These are phyloP conservation scores for Micromonas commoda DNA, from an alignment of 139 green algal genomes.

Conservation along the genomic window DNA sequence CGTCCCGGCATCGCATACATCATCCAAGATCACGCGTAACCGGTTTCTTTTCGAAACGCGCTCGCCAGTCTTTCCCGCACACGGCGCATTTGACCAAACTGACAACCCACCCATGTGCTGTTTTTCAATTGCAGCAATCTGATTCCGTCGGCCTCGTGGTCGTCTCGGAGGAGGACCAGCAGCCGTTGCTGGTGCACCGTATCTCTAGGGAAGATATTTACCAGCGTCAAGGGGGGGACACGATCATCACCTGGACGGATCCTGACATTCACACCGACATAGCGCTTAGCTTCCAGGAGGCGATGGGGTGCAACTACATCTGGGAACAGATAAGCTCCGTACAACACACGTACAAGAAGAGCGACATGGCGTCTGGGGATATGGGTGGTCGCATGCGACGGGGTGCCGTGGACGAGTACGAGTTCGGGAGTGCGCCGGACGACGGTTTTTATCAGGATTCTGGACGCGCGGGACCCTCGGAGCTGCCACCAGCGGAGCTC, in stretches of 20 bases:
- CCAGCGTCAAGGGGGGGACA: conserved; percentile 66
- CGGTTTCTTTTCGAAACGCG: too few species aligned
- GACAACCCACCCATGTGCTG: neutral
- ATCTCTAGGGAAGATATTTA: conserved; percentile 79
- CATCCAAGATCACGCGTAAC: too few species aligned
- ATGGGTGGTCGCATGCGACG: neutral
- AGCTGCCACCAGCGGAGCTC: conserved; percentile 73
- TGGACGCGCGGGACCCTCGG: neutral
- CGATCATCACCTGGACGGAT: conserved; percentile 97
- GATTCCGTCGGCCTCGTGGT: conserved; percentile 77
- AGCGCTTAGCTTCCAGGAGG: conserved; percentile 92
- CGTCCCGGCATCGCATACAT: too few species aligned
- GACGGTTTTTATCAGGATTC: neutral
- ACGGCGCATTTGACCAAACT: neutral
- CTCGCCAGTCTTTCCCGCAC: too few species aligned
- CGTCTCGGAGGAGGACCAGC: conserved; percentile 71
- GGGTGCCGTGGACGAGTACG: conserved; percentile 9
- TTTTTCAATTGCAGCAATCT: conserved; percentile 52
- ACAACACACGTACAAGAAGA: neutral
- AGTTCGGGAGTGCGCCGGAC: neutral
- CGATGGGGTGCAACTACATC: conserved; percentile 74
- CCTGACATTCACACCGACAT: conserved; percentile 79
- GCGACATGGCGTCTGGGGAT: neutral
- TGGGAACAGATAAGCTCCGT: conserved; percentile 51
- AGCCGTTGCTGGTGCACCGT: conserved; percentile 75